Evolutionary conservation across 176 grass and related monocot species (phyloP), one percentile per base, ranked within the genome.

Genomic region (Typha latifolia): DNA sequence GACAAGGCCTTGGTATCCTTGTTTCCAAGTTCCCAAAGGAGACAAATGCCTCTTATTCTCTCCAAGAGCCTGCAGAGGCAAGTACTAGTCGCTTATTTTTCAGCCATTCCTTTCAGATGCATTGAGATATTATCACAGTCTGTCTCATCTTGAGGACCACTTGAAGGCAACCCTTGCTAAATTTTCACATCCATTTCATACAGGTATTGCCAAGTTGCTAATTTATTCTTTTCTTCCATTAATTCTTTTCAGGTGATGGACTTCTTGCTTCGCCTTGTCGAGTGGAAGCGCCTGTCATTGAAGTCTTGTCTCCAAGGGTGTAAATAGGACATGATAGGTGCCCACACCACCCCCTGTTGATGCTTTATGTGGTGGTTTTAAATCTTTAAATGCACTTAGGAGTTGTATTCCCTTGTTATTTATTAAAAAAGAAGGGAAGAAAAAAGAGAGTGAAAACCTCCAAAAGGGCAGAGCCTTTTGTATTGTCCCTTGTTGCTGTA

Each of bases 1-100:
- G 71, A 26, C 91, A 91, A 19, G 91, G 91, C 69, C 57, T 91
- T 7, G 91, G 91, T 10, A 96, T 96, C 69, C 84, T 96, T 1
- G 91, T 96, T 15, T 91, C 91, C 12, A 85, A 85, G 76, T 82
- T 81, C 66, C 82, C 91, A 5, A 96, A 96, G 84, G 84, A 96
- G 62, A 96, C 91, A 7, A 78, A 49, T 66, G 91, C 91, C 10
- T 78, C 72, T 18, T 96, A 85, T 69, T 96, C 84, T 14, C 87
- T 96, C 14, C 82, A 69, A 63, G 91, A 91, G 49, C 84, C 91
- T 24, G 62, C 84, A 29, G 91, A 96, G 87, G 91, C 75, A 50
- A 79, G 78, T 23, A 13, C 3, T 37, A 29, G 3, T 21, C 53
- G 9, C 20, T 59, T 5, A 59, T 59, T 21, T 59, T 11, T 4